Evolutionary conservation across 257 asterid species (phyloP), one percentile per base, ranked within the genome.

Genomic region (Euphrasia confusa): DNA sequence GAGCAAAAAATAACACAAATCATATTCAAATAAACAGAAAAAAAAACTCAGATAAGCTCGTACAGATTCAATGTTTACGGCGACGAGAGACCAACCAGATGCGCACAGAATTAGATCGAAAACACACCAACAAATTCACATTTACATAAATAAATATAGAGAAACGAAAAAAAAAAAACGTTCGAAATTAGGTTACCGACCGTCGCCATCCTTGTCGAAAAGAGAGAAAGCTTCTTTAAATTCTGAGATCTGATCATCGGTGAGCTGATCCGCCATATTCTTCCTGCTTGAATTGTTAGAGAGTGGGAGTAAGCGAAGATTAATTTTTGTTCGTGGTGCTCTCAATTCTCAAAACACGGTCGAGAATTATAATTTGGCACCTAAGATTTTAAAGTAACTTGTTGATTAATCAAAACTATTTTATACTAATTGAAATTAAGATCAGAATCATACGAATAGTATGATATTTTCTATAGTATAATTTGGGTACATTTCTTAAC

Each of bases 201-300:
- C 87, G 64, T 81, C 87, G 64, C 87, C 87, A 65, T 81, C 87
- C 81, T 81, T 81, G 70, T 81, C 87, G 72, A 81, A 81, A 3
- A 81, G 84, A 66, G 87, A 81, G 75, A 81, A 81, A 12, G 87
- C 87, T 73, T 81, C 87, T 80, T 81, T 81, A 71, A 81, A 81
- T 71, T 81, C 87, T 58, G 87, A 81, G 87, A 81, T 81, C 87
- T 81, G 87, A 65, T 81, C 84, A 40, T 78, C 87, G 47, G 87
- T 81, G n/a, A 81, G 80, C 75, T 81, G 87, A 73, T 81, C 87
- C 76, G 84, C 84, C 87, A 81, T 81, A 21, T 61, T 45, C 53
- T 56, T 39, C 53, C 66, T 58, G 47, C 24, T 18, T 18, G 15
- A 44, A 44, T 11, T 44, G n/a, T 42, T 11, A 1, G 4, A 42